Evolutionary conservation across 129 eudicot genomes (phyloP).

Genomic region (Flaveria robusta): DNA sequence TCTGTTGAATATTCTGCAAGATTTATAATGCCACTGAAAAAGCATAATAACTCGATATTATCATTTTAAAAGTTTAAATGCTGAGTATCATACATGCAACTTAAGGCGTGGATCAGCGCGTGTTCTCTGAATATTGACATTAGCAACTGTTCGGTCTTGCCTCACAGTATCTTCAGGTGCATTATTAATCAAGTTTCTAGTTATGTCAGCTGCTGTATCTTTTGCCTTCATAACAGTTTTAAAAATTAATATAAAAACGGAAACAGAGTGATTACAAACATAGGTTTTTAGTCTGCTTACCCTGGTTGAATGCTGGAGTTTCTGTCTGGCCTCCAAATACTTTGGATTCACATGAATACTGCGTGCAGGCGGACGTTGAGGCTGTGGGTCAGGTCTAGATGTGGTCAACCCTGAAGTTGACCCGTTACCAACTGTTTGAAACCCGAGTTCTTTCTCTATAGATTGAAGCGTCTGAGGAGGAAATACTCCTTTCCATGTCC

Average conservation of each 20-base stretch:
- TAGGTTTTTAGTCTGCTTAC: constrained; percentile 43
- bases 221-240: constrained; percentile 53
- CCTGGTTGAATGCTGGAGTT: constrained; percentile 61
- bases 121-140: constrained; percentile 40
- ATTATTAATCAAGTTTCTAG: constrained; percentile 30
- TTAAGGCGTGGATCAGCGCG: constrained; percentile 61
- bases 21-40: background rate
- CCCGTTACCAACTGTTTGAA: constrained; percentile 57
- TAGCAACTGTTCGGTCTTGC: constrained; percentile 39
- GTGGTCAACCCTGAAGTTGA: constrained; percentile 56
- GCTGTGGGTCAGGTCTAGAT: constrained; percentile 65
- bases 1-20: constrained; percentile 52
- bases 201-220: constrained; percentile 45
- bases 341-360: constrained; percentile 97
- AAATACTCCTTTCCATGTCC: constrained; percentile 96
- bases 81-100: constrained; percentile 39
- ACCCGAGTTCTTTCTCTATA: constrained; percentile 90
- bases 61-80: background rate
- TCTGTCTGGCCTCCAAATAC: constrained; percentile 88
- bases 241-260: background rate
- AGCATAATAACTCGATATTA: background rate
- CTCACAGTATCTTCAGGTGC: constrained; percentile 57
- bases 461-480: constrained; percentile 80
- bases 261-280: background rate
- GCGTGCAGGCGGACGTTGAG: constrained; percentile 75